phyloP scores from a whole-genome alignment of 257 asterid genomes.

The Echites panduratus region DNA sequence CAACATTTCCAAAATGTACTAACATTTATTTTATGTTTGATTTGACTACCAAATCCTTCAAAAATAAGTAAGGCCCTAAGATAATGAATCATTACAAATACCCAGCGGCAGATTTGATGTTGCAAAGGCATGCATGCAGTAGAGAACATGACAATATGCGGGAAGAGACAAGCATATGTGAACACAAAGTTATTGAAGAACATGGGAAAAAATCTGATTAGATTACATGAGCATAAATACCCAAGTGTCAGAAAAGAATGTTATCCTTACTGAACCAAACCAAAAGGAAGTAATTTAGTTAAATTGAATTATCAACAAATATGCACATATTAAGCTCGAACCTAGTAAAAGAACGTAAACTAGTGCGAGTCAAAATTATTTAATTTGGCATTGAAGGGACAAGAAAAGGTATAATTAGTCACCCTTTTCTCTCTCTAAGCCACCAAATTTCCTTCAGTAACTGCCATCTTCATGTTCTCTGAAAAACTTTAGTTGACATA shows the following conservation, averaged over 20 bases:
- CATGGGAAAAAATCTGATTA: not conserved
- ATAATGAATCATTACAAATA: not conserved
- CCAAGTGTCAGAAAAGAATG: not conserved
- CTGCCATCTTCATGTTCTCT: not conserved
- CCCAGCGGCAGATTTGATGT: not conserved
- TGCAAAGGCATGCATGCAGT: not conserved
- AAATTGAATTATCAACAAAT: not conserved
- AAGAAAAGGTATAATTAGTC: no score
- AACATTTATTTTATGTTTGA: not conserved
- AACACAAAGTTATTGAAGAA: not conserved
- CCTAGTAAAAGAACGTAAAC: not conserved
- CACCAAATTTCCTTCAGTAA: not conserved
- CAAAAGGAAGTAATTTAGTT: not conserved
- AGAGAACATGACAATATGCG: not conserved
- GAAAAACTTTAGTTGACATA: no score
- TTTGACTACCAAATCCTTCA: not conserved
- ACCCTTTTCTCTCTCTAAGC: no score
- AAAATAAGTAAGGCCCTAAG: not conserved
- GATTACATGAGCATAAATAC: not conserved
- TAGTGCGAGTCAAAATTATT: no score
- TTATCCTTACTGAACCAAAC: not conserved
- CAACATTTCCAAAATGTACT: not conserved
- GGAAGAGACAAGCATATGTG: not conserved
- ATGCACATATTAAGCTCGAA: not conserved
- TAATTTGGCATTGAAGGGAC: no score